These are phyloP conservation scores for Berberis thunbergii DNA, from an alignment of 164 flowering plant genomes.

Conservation along the genomic window DNA sequence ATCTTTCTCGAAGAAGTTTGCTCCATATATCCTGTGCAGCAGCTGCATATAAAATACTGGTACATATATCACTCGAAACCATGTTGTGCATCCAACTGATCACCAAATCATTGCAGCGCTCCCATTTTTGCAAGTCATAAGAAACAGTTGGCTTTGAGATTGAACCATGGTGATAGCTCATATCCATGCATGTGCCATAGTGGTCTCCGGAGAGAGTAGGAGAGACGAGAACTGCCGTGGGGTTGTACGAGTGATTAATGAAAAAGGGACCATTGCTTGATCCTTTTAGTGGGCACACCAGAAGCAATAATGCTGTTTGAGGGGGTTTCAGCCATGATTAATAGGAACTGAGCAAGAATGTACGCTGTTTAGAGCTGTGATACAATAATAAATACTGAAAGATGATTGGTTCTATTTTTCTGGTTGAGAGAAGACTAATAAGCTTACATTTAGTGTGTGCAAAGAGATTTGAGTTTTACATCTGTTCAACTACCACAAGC, in stretches of 20 bases:
- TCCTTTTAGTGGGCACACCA: no score
- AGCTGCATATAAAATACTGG: not conserved
- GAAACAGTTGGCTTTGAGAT: not conserved
- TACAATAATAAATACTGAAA: no score
- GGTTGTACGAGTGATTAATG: not conserved
- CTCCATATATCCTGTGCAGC: not conserved
- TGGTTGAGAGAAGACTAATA: no score
- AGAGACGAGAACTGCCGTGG: not conserved
- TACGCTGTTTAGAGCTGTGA: no score
- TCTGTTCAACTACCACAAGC: no score
- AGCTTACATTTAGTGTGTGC: no score
- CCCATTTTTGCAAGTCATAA: not conserved
- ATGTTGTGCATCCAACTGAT: not conserved
- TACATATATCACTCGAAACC: not conserved
- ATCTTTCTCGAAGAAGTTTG: no score
- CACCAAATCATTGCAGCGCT: not conserved
- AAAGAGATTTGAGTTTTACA: no score
- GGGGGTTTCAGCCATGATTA: no score
- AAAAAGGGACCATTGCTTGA: not conserved
- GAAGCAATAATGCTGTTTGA: no score
- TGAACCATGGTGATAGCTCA: conserved; percentile 1
- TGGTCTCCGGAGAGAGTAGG: not conserved
- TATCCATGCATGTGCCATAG: not conserved
- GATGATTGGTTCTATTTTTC: no score
- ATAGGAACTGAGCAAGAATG: no score